Evolutionary conservation across 805 yeast species (phyloP).

Genomic region (Komagataella ulmi): DNA sequence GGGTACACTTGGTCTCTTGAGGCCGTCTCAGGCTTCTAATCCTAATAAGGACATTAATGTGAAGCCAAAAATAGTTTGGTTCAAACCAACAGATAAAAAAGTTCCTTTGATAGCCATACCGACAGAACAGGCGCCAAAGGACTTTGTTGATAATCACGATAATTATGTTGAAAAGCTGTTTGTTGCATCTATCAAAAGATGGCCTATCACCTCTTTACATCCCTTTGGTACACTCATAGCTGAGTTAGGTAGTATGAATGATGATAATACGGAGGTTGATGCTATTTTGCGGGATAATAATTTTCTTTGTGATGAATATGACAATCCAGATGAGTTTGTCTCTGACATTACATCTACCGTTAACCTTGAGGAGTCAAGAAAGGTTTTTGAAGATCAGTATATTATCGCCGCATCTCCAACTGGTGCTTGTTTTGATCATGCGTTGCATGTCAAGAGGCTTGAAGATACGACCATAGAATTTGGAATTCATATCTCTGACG

Average conservation of each 20-base stretch:
- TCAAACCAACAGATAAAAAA: conserved; percentile 95
- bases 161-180: conserved; percentile 69
- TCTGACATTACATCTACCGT: conserved; percentile 15
- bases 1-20: conserved; percentile 83
- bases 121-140: conserved; percentile 94
- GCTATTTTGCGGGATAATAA: conserved; percentile 83
- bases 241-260: conserved; percentile 72
- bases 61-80: conserved; percentile 94
- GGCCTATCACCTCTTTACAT: conserved; percentile 98
- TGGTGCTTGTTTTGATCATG: conserved; percentile 55
- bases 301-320: conserved; percentile 69
- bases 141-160: conserved; percentile 87
- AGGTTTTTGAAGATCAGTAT: conserved; percentile 43
- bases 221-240: conserved; percentile 93
- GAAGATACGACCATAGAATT: conserved; percentile 54
- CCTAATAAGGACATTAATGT: conserved; percentile 45
- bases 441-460: conserved; percentile 62
- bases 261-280: conserved; percentile 66
- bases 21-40: conserved; percentile 90
- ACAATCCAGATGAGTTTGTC: conserved; percentile 17
- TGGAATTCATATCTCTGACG: conserved; percentile 80
- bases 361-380: conserved; percentile 23
- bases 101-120: conserved; percentile 98
- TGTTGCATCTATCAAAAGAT: conserved; percentile 91
- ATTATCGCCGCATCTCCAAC: conserved; percentile 51